Evolutionary conservation across 495 filamentous ascomycete genomes (phyloP).

Genomic region (Chaetomium cochliodes): DNA sequence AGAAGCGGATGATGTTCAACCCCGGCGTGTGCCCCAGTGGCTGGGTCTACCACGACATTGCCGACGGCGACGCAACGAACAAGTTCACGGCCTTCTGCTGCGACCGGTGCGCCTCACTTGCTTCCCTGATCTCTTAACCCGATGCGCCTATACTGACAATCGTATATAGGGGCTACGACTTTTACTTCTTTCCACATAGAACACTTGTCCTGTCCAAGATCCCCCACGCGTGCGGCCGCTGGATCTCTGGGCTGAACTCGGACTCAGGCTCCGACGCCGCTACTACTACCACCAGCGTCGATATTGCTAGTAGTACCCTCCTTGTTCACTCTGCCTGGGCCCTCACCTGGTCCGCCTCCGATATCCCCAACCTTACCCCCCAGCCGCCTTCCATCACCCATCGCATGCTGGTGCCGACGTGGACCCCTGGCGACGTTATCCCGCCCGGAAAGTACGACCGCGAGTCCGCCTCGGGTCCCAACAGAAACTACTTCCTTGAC

Average conservation of each 20-base stretch:
- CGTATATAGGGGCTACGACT: no score
- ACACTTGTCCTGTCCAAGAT: not conserved
- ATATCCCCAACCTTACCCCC: not conserved
- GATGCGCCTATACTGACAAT: no score
- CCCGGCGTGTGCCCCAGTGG: slow-evolving; percentile 2
- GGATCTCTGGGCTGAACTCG: not conserved
- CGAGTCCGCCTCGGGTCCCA: not conserved
- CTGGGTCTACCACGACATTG: slow-evolving; percentile 1
- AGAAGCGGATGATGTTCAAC: not conserved
- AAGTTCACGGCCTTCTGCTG: slow-evolving; percentile 2
- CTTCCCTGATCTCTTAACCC: no score
- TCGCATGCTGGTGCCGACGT: not conserved
- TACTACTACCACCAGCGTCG: no score
- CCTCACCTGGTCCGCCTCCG: not conserved
- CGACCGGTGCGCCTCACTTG: not conserved
- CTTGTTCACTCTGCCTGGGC: not conserved
- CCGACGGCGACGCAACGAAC: not conserved
- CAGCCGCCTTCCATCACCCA: not conserved
- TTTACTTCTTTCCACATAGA: not conserved
- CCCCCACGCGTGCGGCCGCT: slow-evolving; percentile 2
- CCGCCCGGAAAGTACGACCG: not conserved
- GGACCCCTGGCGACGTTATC: not conserved
- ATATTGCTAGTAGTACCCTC: no score
- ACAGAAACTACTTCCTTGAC: no score
- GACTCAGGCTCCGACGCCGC: not conserved